phyloP scores from a whole-genome alignment of 108 stramenopile genomes.

The Skeletonema menzelii region DNA sequence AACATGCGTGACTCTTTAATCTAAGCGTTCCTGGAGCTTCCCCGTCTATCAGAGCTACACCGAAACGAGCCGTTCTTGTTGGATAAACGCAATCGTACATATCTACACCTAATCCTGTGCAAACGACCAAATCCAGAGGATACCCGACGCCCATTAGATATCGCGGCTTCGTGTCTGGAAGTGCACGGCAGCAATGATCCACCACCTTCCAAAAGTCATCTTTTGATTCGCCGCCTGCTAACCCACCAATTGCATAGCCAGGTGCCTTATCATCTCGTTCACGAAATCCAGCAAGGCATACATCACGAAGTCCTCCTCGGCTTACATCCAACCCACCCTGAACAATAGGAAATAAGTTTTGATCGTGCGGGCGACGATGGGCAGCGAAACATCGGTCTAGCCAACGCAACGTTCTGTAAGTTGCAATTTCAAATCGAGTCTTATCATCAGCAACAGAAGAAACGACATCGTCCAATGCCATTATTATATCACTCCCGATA shows the following conservation, averaged over 20 bases:
- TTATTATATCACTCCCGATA: conserved; percentile 97
- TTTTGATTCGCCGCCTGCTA: conserved; percentile 97
- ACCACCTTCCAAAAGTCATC: conserved; percentile 98
- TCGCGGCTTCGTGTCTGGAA: conserved; percentile 90
- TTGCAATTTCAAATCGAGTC: conserved; percentile 85
- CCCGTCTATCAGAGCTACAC: conserved; percentile 83
- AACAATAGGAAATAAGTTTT: conserved; percentile 94
- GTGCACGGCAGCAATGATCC: conserved; percentile 82
- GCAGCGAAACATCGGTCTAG: conserved; percentile 93
- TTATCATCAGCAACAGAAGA: conserved; percentile 66
- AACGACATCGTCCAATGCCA: conserved; percentile 98
- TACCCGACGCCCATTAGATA: conserved; percentile 99
- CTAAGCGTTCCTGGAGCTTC: conserved; percentile 70
- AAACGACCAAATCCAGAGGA: conserved; percentile 97
- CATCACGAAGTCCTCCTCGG: conserved; percentile 90
- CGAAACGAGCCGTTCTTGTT: conserved; percentile 96
- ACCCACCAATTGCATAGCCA: conserved; percentile 97
- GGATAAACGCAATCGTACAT: conserved; percentile 99
- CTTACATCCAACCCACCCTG: conserved; percentile 95
- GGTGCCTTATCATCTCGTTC: conserved; percentile 79
- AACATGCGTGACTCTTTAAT: conserved; percentile 78
- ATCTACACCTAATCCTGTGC: conserved; percentile 96
- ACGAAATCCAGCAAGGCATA: conserved; percentile 90
- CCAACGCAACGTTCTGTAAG: conserved; percentile 92
- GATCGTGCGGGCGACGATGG: conserved; percentile 66